Conservation (phyloP, 345 rosid genomes). For the Nephelium lappaceum region DNA sequence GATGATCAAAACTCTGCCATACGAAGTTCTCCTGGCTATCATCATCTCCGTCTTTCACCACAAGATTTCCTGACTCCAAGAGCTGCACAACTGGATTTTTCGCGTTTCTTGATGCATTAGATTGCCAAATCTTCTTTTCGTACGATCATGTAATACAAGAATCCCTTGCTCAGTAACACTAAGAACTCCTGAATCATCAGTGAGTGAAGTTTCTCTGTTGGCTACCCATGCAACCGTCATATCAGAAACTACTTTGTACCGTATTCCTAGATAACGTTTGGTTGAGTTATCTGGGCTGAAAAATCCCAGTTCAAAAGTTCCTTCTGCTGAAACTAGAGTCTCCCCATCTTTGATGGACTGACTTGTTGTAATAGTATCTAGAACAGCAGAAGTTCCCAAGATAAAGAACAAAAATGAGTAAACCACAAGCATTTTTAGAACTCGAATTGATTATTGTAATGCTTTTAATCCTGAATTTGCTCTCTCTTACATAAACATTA, state of each 20-base stretch:
- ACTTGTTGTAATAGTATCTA: constrained; percentile 9
- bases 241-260: constrained; percentile 35
- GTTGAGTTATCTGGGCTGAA: constrained; percentile 31
- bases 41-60: constrained; percentile 31
- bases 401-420: not conserved
- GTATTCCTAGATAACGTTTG: constrained; percentile 43
- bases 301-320: constrained; percentile 44
- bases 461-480: not conserved
- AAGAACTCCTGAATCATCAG: constrained; percentile 18
- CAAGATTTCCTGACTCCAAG: constrained; percentile 51
- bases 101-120: constrained; percentile 23
- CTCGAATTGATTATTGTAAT: not conserved
- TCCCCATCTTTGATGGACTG: constrained; percentile 25
- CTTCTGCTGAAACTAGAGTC: constrained; percentile 24
- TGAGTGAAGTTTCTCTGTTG: constrained; percentile 23
- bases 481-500: not conserved
- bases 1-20: constrained; percentile 65
- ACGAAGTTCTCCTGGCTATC: constrained; percentile 14
- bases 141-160: not conserved
- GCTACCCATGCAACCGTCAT: constrained; percentile 47
- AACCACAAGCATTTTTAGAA: not conserved
- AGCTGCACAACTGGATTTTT: constrained; percentile 38
- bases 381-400: not conserved
- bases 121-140: constrained; percentile 31
- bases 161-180: constrained; percentile 12